Evolutionary conservation across 2,329 filamentous ascomycete genomes (phyloP), one percentile per base, ranked within the genome.

Genomic region (Sporothrix phasma): DNA sequence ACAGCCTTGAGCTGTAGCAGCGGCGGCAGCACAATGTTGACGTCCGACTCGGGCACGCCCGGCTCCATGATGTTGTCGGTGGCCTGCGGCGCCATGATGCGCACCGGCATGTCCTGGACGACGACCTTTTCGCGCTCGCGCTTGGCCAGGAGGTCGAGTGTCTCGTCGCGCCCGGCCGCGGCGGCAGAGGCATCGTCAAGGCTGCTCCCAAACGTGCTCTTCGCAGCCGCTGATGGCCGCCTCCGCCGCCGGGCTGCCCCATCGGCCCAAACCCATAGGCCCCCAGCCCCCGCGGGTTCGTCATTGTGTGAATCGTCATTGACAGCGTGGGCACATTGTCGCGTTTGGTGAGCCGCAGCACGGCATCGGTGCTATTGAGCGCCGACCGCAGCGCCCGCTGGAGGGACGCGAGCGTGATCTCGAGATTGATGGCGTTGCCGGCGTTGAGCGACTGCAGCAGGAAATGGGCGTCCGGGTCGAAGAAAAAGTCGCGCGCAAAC

Each of bases 11-110:
- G 81, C 72, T 97, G 92, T 47, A 92, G 80, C 4, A 99, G 79
- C 5, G 90, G 88, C 0, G 94, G 94, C 3, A 99, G 81, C 62
- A 92, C 86, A 72, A 99, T 96, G 76, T 97, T 89, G 2, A 97
- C 92, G 71, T 97, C 94, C 45, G 93, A 91, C 70, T 96, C 92
- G 65, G 90, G 87, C 65, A 92, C 91, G 66, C 87, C 86, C 15
- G 94, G 94, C 77, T 99, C 93, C 77, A 96, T 91, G 67, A 97
- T 86, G n/a, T 87, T 89, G 71, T 94, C 89, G n/a, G 97, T 91
- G 0, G 85, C 88, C 61, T 88, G 85, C 2, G 90, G 87, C 65
- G 90, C 86, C 10, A 99, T 83, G 1, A 99, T 92, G 19, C 92
- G 88, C 49, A 97, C 88, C n/a, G 94, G 94, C 45, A 99, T 89